These are phyloP conservation scores for Solanum pinnatisectum DNA, from an alignment of 257 asterid species.

Conservation along the genomic window DNA sequence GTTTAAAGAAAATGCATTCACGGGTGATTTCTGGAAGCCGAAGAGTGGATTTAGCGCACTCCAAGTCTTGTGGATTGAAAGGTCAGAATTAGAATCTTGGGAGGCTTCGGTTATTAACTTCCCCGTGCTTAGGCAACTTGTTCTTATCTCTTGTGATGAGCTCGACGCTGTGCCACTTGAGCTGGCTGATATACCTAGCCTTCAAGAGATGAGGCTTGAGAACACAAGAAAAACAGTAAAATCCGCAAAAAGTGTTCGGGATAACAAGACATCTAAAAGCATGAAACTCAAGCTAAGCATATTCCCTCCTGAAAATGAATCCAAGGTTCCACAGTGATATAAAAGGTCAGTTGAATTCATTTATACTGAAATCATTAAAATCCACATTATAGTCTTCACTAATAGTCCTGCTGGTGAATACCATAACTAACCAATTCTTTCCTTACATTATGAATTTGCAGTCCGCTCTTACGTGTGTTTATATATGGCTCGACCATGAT, in stretches of 20 bases:
- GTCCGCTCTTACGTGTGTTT: not conserved
- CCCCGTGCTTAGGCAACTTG: not conserved
- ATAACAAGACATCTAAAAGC: not conserved
- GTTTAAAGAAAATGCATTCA: slow-evolving; percentile 8
- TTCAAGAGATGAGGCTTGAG: not conserved
- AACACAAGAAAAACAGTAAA: not conserved
- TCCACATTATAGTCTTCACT: not conserved
- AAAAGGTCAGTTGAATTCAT: not conserved
- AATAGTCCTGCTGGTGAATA: not conserved
- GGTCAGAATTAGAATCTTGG: not conserved
- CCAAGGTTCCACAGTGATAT: not conserved
- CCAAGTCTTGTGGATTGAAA: not conserved
- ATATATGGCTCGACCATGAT: not conserved
- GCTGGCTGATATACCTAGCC: not conserved
- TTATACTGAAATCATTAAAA: not conserved
- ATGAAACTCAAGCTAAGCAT: not conserved
- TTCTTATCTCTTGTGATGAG: not conserved
- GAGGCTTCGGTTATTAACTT: not conserved
- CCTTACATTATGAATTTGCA: not conserved
- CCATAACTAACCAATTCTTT: not conserved
- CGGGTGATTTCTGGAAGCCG: not conserved
- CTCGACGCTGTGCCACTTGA: not conserved
- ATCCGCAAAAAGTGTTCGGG: not conserved
- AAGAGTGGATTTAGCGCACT: not conserved
- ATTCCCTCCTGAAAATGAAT: not conserved